Evolutionary conservation across 352 stramenopile genomes (phyloP).

Genomic region (Saprolegnia parasitica): DNA sequence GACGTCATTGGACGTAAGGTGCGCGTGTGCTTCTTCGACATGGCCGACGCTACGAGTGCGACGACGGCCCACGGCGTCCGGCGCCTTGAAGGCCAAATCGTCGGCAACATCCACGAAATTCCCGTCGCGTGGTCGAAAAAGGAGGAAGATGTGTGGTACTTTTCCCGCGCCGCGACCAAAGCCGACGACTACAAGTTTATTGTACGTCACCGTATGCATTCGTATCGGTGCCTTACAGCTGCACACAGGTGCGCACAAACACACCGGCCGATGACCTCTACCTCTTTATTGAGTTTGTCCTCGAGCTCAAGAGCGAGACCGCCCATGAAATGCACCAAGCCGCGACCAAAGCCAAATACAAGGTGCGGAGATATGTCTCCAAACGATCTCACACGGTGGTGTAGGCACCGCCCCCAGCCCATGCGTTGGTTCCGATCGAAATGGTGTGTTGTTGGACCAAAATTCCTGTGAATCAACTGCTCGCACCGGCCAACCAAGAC

Average conservation of each 20-base stretch:
- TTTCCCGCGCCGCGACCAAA: slow-evolving; percentile 70
- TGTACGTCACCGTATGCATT: slow-evolving; percentile 25
- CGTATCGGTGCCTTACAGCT: not conserved
- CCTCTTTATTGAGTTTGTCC: slow-evolving; percentile 69
- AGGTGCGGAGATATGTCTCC: slow-evolving; percentile 13
- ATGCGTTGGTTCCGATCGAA: slow-evolving; percentile 36
- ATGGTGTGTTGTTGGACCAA: slow-evolving; percentile 81
- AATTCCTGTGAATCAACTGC: slow-evolving; percentile 50
- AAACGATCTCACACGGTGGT: not conserved
- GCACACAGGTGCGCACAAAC: slow-evolving; percentile 44
- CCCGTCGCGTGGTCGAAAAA: slow-evolving; percentile 61
- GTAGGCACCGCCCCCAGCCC: slow-evolving; percentile 23
- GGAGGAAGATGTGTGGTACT: slow-evolving; percentile 79
- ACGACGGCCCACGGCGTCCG: not conserved
- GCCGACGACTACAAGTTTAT: slow-evolving; percentile 81
- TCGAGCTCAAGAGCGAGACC: slow-evolving; percentile 42
- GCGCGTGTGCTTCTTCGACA: slow-evolving; percentile 68
- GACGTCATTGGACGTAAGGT: slow-evolving; percentile 78
- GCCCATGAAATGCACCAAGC: slow-evolving; percentile 30
- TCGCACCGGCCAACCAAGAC: slow-evolving; percentile 41
- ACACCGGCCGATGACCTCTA: slow-evolving; percentile 59
- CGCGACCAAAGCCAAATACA: slow-evolving; percentile 27
- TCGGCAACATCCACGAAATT: slow-evolving; percentile 76
- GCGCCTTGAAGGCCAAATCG: slow-evolving; percentile 36
- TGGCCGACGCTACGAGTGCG: slow-evolving; percentile 9